These are phyloP conservation scores for Cercospora zeina DNA, from an alignment of 2,329 filamentous ascomycete species.

Conservation along the genomic window DNA sequence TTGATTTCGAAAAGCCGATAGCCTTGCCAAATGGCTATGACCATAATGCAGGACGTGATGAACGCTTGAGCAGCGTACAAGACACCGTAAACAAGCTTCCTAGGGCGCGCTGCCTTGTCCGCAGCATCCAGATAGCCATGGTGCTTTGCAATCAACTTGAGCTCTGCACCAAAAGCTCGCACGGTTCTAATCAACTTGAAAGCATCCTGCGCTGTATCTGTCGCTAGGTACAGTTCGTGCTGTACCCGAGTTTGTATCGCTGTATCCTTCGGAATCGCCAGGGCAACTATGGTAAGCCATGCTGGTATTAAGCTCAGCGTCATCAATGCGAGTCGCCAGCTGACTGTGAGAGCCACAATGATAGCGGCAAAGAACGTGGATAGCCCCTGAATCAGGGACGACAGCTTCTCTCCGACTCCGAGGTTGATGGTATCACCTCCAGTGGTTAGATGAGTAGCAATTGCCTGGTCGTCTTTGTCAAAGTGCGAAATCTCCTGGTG, in stretches of 20 bases:
- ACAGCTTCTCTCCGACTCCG: conserved; percentile 46
- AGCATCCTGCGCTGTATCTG: background rate
- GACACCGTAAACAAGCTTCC: conserved; percentile 45
- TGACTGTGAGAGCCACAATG: conserved; percentile 44
- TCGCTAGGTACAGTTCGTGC: conserved; percentile 38
- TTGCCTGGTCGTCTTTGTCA: conserved; percentile 54
- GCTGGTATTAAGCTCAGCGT: conserved; percentile 50
- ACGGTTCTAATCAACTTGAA: background rate
- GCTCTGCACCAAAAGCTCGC: background rate
- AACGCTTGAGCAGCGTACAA: conserved; percentile 48
- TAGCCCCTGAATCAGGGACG: conserved; percentile 36
- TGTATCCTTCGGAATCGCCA: conserved; percentile 40
- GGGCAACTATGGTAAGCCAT: conserved; percentile 39
- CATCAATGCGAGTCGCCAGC: conserved; percentile 50
- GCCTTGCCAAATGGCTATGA: conserved; percentile 49
- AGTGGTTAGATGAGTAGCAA: conserved; percentile 17
- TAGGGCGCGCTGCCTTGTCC: conserved; percentile 48
- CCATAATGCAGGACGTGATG: conserved; percentile 43
- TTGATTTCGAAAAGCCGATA: conserved; percentile 39
- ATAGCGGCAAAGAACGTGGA: conserved; percentile 44
- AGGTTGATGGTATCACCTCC: conserved; percentile 42
- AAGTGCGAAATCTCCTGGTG: conserved; percentile 66
- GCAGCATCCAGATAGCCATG: conserved; percentile 47
- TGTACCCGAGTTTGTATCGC: conserved; percentile 40
- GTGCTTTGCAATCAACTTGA: conserved; percentile 47